Base-by-base conservation (phyloP, 2,329 filamentous ascomycete genomes). In the Penicillium polonicum region DNA sequence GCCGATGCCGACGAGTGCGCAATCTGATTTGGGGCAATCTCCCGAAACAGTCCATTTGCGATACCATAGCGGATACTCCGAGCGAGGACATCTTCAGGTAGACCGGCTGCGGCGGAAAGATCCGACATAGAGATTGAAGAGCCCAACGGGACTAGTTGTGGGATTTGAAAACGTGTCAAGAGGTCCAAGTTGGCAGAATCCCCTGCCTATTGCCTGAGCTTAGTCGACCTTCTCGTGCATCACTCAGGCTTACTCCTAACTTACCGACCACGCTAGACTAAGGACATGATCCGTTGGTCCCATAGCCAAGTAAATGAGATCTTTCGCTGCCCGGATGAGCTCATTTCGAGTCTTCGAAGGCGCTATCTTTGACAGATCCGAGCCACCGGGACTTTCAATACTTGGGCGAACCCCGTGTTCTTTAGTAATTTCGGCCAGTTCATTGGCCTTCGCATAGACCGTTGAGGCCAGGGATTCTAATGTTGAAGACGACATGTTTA, bases 1-100 rank as follows among this genome's bases (percentile, higher is more conserved):
- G 46, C 33, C 33, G 46, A 49, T 38, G 46, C 35, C 13, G 46
- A 13, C 23, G 55, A 44, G 39, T 57, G 55, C 5, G 55, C 39
- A 15, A 57, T 27, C 7, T 13, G 9, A 9, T 19, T 39, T 15
- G 31, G 41, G 15, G 19, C 23, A 42, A 25, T 27, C 55, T 57
- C 55, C 6, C 17, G 19, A 23, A 57, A 52, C 29, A 57, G 31
- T 17, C 48, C 48, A 33, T 52, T 57, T 17, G 48, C 33, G 33
- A 52, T 52, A 23, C 27, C 48, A 19, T 45, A 46, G 15, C 55
- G 55, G 17, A 52, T 15, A 8, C 17, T 33, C 17, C 48, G 48
- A 10, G 23, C 42, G 5, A 49, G 33, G 23, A 36, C 23, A 15
- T 36, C 31, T 38, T 49, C 46, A 13, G 46, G 46, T 13, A 49